These are phyloP conservation scores for Hypoxylon lienhwacheense DNA, from an alignment of 495 filamentous ascomycete species.

Conservation along the genomic window DNA sequence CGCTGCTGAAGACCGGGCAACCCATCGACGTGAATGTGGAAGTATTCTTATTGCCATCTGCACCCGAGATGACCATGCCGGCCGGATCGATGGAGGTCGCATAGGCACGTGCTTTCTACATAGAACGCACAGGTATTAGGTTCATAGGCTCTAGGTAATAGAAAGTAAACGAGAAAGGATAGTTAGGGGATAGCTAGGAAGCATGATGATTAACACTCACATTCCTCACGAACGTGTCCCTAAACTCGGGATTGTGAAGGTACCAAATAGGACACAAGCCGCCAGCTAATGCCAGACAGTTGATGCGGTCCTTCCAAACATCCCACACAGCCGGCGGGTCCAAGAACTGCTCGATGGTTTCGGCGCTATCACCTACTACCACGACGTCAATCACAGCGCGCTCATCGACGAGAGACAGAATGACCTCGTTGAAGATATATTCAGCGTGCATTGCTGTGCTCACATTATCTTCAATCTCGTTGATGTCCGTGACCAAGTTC, in stretches of 20 bases:
- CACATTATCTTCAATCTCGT: conserved; percentile 60
- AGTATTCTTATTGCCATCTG: conserved; percentile 41
- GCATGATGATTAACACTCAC: conserved; percentile 39
- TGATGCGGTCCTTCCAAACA: conserved; percentile 41
- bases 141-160: background rate
- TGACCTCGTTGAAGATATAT: conserved; percentile 64
- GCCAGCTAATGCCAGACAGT: conserved; percentile 46
- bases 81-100: conserved; percentile 51
- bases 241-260: conserved; percentile 45
- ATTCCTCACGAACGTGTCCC: conserved; percentile 46
- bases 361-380: conserved; percentile 60
- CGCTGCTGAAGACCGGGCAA: conserved; percentile 51
- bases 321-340: conserved; percentile 54
- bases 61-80: conserved; percentile 53
- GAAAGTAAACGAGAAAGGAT: background rate
- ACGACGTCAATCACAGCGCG: conserved; percentile 65
- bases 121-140: background rate
- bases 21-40: conserved; percentile 42
- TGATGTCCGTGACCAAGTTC: conserved; percentile 43
- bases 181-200: background rate
- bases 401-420: conserved; percentile 48
- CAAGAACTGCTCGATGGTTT: conserved; percentile 58
- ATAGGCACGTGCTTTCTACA: conserved; percentile 63
- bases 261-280: conserved; percentile 40
- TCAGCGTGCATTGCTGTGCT: conserved; percentile 58